phyloP scores from a whole-genome alignment of 768 basidiomycete genomes.

The Psilocybe azurescens region DNA sequence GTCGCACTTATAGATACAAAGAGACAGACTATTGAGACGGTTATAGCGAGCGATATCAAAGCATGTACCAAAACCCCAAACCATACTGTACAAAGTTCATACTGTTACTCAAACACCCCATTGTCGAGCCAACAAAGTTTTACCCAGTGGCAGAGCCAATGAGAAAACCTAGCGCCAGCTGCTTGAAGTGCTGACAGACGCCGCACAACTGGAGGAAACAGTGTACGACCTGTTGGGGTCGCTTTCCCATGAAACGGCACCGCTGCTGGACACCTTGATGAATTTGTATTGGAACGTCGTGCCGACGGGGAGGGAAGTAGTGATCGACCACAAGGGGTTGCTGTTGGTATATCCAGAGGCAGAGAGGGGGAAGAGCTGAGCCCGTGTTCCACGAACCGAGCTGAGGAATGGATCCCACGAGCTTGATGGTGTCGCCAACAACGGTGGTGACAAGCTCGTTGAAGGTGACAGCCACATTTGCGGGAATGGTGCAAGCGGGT shows the following conservation, averaged over 20 bases:
- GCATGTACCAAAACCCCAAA: too few species aligned
- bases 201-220: not conserved
- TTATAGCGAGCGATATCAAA: too few species aligned
- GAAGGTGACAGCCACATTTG: conserved; percentile 1
- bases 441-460: conserved; percentile 13
- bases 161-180: not conserved
- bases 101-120: too few species aligned
- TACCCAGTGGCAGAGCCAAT: not conserved
- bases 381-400: conserved; percentile 7
- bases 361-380: conserved; percentile 6
- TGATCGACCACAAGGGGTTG: conserved; percentile 8
- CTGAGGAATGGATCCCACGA: conserved; percentile 7
- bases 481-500: not conserved
- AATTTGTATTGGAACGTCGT: conserved; percentile 8
- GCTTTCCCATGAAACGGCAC: conserved; percentile 10
- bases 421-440: conserved; percentile 8
- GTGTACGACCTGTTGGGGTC: conserved; percentile 11
- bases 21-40: too few species aligned
- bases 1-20: too few species aligned
- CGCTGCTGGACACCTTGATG: conserved; percentile 12
- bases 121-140: not conserved
- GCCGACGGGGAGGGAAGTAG: not conserved
- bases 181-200: not conserved
- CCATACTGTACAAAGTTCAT: too few species aligned
- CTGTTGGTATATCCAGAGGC: conserved; percentile 4